These are phyloP conservation scores for Sclerotinia nivalis DNA, from an alignment of 2,329 filamentous ascomycete species.

Conservation along the genomic window DNA sequence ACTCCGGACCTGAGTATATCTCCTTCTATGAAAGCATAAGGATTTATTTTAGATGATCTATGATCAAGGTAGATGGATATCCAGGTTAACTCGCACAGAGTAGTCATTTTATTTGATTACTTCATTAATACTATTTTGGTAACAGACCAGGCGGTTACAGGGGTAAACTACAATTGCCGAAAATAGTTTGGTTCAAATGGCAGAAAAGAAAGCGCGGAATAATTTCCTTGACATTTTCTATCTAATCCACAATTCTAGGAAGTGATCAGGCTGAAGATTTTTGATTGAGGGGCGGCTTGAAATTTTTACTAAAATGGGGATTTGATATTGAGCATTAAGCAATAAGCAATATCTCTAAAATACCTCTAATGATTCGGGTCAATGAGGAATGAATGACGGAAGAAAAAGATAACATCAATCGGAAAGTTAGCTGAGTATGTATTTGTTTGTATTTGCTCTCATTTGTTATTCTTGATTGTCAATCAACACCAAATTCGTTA, in stretches of 20 bases:
- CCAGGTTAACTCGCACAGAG: neutral
- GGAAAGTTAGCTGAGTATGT: neutral
- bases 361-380: neutral
- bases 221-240: neutral
- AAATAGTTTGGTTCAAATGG: conserved; percentile 13
- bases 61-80: neutral
- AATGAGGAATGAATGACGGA: neutral
- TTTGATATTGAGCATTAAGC: neutral
- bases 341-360: neutral
- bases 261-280: conserved; percentile 18
- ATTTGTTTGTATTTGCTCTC: neutral
- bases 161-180: neutral
- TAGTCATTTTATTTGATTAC: conserved; percentile 11
- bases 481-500: conserved; percentile 11
- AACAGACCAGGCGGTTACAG: conserved; percentile 1
- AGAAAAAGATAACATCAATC: neutral
- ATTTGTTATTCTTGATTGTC: neutral
- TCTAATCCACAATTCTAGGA: conserved; percentile 1
- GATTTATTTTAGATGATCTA: conserved; percentile 1
- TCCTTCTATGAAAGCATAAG: neutral
- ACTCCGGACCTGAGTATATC: conserved; percentile 16
- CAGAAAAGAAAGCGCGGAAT: conserved; percentile 19
- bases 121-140: conserved; percentile 13
- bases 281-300: conserved; percentile 5
- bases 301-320: neutral